Evolutionary conservation across 2,329 filamentous ascomycete species (phyloP).

Genomic region (Gremmenia infestans): DNA sequence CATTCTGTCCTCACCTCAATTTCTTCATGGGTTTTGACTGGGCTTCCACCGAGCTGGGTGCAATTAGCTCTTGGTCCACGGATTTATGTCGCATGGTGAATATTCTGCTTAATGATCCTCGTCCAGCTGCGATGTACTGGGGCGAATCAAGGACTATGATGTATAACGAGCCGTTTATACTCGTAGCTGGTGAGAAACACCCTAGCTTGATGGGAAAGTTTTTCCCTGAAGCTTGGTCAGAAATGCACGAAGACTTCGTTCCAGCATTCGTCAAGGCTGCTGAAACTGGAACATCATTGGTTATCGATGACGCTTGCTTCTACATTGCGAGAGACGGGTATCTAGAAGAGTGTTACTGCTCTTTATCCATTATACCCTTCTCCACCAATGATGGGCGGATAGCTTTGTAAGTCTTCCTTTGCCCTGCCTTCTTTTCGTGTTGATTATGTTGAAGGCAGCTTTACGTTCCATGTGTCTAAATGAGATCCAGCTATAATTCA

Average conservation of each 20-base stretch:
- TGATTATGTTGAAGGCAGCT: too few species aligned
- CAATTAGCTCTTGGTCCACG: constrained; percentile 35
- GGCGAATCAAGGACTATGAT: constrained; percentile 30
- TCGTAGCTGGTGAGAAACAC: constrained; percentile 32
- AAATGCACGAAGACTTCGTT: constrained; percentile 31
- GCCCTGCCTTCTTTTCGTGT: too few species aligned
- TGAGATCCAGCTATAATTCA: constrained; percentile 17
- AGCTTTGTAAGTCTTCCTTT: constrained; percentile 18
- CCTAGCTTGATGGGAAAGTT: constrained; percentile 33
- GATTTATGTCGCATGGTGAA: constrained; percentile 36
- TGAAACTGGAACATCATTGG: constrained; percentile 22
- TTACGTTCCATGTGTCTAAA: not conserved
- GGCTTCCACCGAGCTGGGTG: constrained; percentile 38
- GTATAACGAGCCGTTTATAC: constrained; percentile 35
- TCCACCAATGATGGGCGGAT: constrained; percentile 7
- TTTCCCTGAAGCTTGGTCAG: constrained; percentile 37
- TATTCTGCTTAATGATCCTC: constrained; percentile 34
- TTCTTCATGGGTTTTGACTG: constrained; percentile 37
- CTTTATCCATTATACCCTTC: constrained; percentile 22
- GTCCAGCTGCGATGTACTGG: constrained; percentile 35
- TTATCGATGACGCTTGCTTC: constrained; percentile 26
- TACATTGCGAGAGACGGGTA: constrained; percentile 33
- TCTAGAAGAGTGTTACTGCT: constrained; percentile 35
- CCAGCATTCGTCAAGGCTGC: constrained; percentile 27
- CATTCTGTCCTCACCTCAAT: constrained; percentile 20